Evolutionary conservation across 106 monocot species (phyloP).

Genomic region (Acorus gramineus): DNA sequence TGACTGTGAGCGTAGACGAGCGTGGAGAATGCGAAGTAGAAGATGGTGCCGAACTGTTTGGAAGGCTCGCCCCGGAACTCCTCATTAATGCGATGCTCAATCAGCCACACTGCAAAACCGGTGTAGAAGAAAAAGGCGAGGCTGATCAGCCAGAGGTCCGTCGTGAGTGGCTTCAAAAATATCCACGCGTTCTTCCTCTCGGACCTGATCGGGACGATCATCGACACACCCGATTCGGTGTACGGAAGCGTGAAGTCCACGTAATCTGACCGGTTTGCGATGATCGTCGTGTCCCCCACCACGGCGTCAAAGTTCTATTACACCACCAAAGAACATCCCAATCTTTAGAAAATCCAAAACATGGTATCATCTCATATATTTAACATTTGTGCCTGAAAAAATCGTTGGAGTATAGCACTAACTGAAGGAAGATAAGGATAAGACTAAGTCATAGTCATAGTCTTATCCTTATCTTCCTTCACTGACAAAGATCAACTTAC

Average conservation of each 20-base stretch:
- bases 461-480: too few species aligned
- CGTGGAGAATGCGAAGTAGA: constrained; percentile 44
- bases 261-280: background rate
- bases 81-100: constrained; percentile 33
- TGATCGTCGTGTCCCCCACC: constrained; percentile 7
- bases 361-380: too few species aligned
- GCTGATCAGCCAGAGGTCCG: constrained; percentile 15
- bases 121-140: constrained; percentile 26
- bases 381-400: too few species aligned
- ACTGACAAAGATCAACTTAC: constrained; percentile 16
- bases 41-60: constrained; percentile 22
- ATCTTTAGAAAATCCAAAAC: too few species aligned
- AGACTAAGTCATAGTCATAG: too few species aligned
- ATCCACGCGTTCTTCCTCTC: constrained; percentile 15
- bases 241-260: constrained; percentile 15
- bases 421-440: too few species aligned
- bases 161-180: constrained; percentile 15
- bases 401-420: too few species aligned
- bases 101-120: constrained; percentile 27
- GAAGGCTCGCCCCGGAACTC: constrained; percentile 10
- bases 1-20: constrained; percentile 57
- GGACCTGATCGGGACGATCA: constrained; percentile 7
- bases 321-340: too few species aligned
- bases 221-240: constrained; percentile 3
- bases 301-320: constrained; percentile 4